Conservation (phyloP, 257 asterid genomes). For the Catharanthus roseus region DNA sequence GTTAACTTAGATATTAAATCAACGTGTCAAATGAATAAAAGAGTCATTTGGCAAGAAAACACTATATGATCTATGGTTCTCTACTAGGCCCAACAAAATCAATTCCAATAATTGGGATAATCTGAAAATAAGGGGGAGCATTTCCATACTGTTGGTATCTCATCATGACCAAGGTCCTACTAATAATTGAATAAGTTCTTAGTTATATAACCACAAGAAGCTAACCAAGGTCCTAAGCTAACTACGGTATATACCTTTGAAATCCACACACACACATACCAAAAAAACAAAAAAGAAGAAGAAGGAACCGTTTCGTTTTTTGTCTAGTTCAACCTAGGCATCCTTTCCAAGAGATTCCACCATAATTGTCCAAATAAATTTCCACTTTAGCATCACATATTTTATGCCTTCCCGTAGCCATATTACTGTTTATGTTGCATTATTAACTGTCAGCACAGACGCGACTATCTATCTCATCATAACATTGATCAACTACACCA, state of each 20-base stretch:
- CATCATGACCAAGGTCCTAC: background rate
- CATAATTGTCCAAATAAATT: background rate
- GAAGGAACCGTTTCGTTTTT: background rate
- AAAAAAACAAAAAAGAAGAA: no score
- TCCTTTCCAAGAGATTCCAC: no score
- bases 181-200: background rate
- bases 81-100: background rate
- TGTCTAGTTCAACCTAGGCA: background rate
- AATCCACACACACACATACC: background rate
- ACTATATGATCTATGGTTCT: background rate
- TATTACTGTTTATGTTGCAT: background rate
- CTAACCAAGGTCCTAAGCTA: background rate
- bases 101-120: background rate
- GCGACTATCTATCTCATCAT: background rate
- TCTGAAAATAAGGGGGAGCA: background rate
- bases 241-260: background rate
- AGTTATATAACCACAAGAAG: background rate
- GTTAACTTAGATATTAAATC: background rate
- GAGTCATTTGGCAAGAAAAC: no score
- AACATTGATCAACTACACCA: background rate
- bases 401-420: background rate
- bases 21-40: no score
- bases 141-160: background rate
- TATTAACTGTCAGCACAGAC: background rate
- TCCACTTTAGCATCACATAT: background rate